Base-by-base conservation (phyloP, 2,329 filamentous ascomycete genomes). In the Celoporthe dispersa region DNA sequence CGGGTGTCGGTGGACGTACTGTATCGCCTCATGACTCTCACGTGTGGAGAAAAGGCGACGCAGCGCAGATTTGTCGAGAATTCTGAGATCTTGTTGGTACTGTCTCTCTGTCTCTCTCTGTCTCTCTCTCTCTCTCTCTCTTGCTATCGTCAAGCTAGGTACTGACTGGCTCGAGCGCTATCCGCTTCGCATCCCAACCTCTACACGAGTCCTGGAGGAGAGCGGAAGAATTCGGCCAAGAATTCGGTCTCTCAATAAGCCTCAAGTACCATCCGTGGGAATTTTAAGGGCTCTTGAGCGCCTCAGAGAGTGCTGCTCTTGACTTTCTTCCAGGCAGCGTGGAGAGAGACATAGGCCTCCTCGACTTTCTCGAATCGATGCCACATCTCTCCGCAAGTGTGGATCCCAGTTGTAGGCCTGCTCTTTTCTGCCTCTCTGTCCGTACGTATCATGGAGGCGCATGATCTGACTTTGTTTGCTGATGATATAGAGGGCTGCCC, bases 111-210 rank as follows among this genome's bases (percentile, higher is more conserved):
- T 71, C 57, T 68, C 64, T 71, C 70, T 72, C 64, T 71, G 41
- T 71, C 62, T 73, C 74, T 78, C 74, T 77, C 64, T 73, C 74
- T 78, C 74, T 77, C 75, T 78, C 75, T 76, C 74, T 84, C 89
- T 88, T 90, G 89, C 90, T 91, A 92, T 87, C 88, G 86, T 88
- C 85, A 88, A 88, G 88, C 88, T 91, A 91, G 86, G 86, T 88
- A 86, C 85, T 87, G 82, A 86, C 85, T 87, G 82, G 80, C 81
- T 83, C 79, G 81, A 83, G 84, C 83, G 83, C 84, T 85, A 85
- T 81, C 82, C 82, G 83, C 84, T 82, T 80, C 82, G 57, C 66
- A 31, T 68, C 79, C n/a, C 80, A 78, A 79, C 78, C 75, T 77
- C 82, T 81, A 80, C 83, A 84, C 82, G 82, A 81, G 83, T 78